Percentiles rank a stretch among this genome's conserved stretches.
Conservation (phyloP, 305 asterid genomes). For the Solanum hybrid region DNA sequence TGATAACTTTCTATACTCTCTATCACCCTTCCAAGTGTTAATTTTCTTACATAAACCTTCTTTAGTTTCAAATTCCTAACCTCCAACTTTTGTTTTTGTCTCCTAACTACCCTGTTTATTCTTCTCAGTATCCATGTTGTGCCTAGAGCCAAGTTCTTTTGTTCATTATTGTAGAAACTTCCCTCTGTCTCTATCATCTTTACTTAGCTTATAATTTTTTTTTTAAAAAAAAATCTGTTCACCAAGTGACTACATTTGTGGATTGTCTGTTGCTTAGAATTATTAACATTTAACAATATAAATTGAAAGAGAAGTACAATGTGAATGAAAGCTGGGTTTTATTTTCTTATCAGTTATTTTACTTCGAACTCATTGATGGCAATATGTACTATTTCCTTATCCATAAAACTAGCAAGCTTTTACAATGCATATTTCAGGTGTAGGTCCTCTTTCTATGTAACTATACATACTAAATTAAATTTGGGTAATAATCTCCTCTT, state of each 20-base stretch:
- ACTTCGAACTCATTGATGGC: neutral
- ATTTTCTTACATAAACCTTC: neutral
- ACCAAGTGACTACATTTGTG: neutral
- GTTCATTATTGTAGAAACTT: neutral
- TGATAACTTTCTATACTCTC: neutral
- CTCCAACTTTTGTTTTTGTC: neutral
- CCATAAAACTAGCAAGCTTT: neutral
- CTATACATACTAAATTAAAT: neutral
- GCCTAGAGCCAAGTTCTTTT: neutral
- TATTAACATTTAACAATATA: neutral
- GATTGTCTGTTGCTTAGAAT: neutral
- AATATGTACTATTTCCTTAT: neutral
- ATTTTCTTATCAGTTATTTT: neutral
- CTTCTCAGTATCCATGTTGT: neutral
- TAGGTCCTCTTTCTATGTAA: neutral
- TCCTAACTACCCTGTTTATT: neutral
- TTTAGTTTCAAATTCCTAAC: neutral
- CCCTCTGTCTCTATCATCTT: neutral
- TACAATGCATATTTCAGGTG: neutral
- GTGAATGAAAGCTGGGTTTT: neutral
- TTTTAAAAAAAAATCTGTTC: neutral
- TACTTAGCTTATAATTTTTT: neutral
- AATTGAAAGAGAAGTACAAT: neutral
- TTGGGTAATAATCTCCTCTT: neutral
- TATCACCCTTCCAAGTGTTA: neutral